Percentiles rank a stretch among this genome's conserved stretches.
phyloP scores from a whole-genome alignment of 139 green algal species.

The Tetradesmus lagerheimii region DNA sequence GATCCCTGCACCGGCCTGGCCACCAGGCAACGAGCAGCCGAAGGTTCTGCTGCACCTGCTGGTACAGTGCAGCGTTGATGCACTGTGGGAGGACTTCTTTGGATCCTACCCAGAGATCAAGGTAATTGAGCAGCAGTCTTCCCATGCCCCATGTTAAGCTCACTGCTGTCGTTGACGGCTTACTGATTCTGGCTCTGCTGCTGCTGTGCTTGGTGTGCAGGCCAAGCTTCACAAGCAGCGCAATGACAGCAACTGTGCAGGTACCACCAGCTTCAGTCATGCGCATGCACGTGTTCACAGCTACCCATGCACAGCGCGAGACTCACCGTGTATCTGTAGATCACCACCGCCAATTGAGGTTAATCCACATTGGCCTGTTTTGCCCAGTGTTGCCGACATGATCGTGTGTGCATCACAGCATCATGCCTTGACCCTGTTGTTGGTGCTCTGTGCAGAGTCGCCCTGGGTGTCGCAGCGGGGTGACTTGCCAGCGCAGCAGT shows the following conservation, averaged over 20 bases:
- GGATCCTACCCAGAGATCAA: conserved; percentile 21
- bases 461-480: conserved; percentile 22
- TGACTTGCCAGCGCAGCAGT: conserved; percentile 43
- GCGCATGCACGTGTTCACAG: not conserved
- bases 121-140: not conserved
- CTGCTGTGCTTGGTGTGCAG: not conserved
- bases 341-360: no score
- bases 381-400: not conserved
- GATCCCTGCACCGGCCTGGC: conserved; percentile 3
- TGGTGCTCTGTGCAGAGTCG: conserved; percentile 30
- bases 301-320: not conserved
- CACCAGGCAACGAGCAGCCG: conserved; percentile 2
- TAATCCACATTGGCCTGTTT: not conserved
- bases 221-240: conserved; percentile 45
- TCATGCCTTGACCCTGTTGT: not conserved
- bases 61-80: conserved; percentile 26
- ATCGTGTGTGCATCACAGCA: not conserved
- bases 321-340: not conserved
- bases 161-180: not conserved
- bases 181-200: not conserved
- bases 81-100: conserved; percentile 39
- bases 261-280: not conserved
- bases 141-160: not conserved
- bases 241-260: conserved; percentile 43
- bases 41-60: conserved; percentile 35